Evolutionary conservation across 768 basidiomycete species (phyloP).

Genomic region (Kondoa subrosea): DNA sequence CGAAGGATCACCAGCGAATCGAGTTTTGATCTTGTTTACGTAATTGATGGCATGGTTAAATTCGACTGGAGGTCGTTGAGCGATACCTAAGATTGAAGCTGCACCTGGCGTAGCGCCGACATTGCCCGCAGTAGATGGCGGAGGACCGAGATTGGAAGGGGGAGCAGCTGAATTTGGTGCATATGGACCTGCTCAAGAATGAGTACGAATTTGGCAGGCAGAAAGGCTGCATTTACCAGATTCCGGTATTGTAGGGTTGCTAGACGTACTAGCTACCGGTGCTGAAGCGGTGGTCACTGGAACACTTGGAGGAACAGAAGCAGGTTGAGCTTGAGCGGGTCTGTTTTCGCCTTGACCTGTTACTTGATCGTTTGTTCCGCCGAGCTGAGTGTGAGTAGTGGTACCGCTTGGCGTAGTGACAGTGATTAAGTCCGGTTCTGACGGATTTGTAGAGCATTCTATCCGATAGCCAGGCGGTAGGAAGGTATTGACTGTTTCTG

Average conservation of each 20-base stretch:
- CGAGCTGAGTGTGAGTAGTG: constrained; percentile 21
- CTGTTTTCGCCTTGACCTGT: constrained; percentile 3
- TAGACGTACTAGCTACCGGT: not conserved
- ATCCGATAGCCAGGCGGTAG: constrained; percentile 86
- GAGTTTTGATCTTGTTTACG: constrained; percentile 93
- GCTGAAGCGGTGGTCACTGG: constrained; percentile 1
- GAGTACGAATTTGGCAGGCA: not conserved
- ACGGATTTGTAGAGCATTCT: constrained; percentile 37
- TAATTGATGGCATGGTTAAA: constrained; percentile 83
- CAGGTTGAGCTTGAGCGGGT: constrained; percentile 11
- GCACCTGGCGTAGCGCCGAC: not conserved
- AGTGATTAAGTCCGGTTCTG: constrained; percentile 26
- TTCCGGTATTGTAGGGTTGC: not conserved
- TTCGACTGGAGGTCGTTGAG: constrained; percentile 23
- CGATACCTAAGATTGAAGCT: constrained; percentile 5
- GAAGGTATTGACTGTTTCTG: constrained; percentile 43
- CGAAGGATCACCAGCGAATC: constrained; percentile 69
- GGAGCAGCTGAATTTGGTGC: not conserved
- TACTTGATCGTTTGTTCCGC: constrained; percentile 22
- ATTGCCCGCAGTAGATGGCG: not conserved
- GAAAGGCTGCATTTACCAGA: constrained; percentile 4
- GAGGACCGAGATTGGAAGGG: not conserved
- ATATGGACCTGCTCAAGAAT: constrained; percentile 3
- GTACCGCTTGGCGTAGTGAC: constrained; percentile 33
- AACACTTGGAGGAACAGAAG: not conserved